Base-by-base conservation (phyloP, 331 rosid genomes). In the Dryas integrifolia region DNA sequence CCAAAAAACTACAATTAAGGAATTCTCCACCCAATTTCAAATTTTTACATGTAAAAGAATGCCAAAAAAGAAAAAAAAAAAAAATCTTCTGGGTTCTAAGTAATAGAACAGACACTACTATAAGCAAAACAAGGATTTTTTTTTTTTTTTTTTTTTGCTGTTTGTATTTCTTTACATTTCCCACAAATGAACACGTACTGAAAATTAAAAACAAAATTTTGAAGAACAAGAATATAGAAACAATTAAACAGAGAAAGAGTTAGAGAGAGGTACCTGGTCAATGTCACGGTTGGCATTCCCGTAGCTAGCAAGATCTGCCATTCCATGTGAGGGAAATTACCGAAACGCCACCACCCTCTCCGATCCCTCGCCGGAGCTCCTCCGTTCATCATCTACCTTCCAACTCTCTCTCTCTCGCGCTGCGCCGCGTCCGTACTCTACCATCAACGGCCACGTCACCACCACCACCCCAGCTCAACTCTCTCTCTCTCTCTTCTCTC, bases 271-370 rank as follows among this genome's bases (percentile, higher is more conserved):
- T 61, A 92, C 98, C 87, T 89, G 97, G 75, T 89, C 84, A 79
- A 88, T 84, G 88, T 94, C 89, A 83, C 98, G 97, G 89, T 89
- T 84, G 84, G 96, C 98, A 87, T 89, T 91, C 81, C 92, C 90
- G 84, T 77, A 86, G 90, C 84, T 88, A 85, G 77, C 94, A 91
- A 88, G 98, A 94, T 91, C 98, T 90, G 98, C 97, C 97, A 94
- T 94, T 91, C 98, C 96, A 94, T 91, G 96, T 80, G 92, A 85
- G 84, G 77, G 80, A 85, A 74, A 70, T 88, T 77, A 78, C 90
- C 84, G 74, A 85, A 84, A 80, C 86, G 76, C 90, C 98, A 84
- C 98, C 97, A 84, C 96, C 97, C 90, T 86, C 85, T 89, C 85
- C 83, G 89, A 88, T 91, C 96, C 77, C 87, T 83, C 56, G 80